Evolutionary conservation across 73 alveolate genomes (phyloP).

Genomic region (Paramecium biaurelia): DNA sequence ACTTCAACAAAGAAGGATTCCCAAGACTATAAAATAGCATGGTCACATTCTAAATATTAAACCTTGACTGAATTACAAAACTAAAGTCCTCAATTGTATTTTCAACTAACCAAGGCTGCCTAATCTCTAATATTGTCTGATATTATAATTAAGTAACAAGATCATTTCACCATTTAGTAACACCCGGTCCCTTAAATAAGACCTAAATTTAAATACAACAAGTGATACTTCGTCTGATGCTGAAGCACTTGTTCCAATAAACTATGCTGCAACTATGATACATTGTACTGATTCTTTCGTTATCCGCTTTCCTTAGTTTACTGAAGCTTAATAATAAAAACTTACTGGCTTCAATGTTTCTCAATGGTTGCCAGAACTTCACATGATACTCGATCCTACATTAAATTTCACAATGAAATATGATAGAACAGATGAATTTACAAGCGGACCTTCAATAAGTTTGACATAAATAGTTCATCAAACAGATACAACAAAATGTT

Average conservation of each 20-base stretch:
- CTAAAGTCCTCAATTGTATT: background rate
- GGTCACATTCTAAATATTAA: background rate
- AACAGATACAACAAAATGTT: background rate
- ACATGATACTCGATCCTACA: background rate
- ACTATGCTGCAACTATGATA: slow-evolving; percentile 32
- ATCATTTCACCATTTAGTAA: background rate
- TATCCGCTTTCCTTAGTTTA: slow-evolving; percentile 28
- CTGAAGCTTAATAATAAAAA: background rate
- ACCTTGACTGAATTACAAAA: background rate
- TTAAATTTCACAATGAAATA: slow-evolving; percentile 26
- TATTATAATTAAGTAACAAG: background rate
- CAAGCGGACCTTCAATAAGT: slow-evolving; percentile 19
- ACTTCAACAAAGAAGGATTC: background rate
- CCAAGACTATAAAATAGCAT: slow-evolving; percentile 18
- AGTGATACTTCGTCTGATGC: background rate
- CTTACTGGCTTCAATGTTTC: background rate
- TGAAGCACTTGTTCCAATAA: slow-evolving; percentile 29
- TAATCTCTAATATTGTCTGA: slow-evolving; percentile 22
- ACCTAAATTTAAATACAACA: background rate
- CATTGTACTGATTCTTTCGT: slow-evolving; percentile 42
- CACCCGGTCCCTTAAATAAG: slow-evolving; percentile 35
- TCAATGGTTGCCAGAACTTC: background rate
- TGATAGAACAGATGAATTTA: slow-evolving; percentile 12
- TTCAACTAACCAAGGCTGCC: slow-evolving; percentile 21
- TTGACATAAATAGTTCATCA: background rate